phyloP scores from a whole-genome alignment of 352 stramenopile species.

The Phytophthora rubi region DNA sequence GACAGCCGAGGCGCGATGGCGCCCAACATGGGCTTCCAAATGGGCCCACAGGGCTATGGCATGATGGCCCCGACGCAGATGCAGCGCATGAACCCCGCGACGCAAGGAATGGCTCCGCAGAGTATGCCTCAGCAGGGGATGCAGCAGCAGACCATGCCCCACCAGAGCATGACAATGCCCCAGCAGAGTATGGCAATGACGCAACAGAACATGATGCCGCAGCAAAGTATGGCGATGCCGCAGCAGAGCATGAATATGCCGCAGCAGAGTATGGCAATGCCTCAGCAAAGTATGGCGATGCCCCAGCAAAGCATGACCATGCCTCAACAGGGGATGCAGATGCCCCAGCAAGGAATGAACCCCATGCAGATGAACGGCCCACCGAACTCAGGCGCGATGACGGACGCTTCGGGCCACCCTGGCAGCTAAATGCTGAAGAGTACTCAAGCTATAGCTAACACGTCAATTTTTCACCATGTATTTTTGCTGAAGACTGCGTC shows the following conservation, averaged over 20 bases:
- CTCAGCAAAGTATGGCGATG: slow-evolving; percentile 24
- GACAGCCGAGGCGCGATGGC: slow-evolving; percentile 41
- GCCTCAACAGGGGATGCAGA: slow-evolving; percentile 34
- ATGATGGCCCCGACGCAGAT: slow-evolving; percentile 51
- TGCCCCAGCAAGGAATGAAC: slow-evolving; percentile 32
- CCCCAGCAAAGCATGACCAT: slow-evolving; percentile 34
- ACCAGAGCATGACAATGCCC: background rate
- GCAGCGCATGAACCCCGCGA: slow-evolving; percentile 41
- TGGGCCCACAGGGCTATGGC: slow-evolving; percentile 53
- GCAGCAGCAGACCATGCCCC: slow-evolving; percentile 37
- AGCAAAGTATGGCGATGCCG: slow-evolving; percentile 33
- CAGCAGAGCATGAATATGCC: slow-evolving; percentile 35
- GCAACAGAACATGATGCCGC: slow-evolving; percentile 41
- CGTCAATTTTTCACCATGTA: slow-evolving; percentile 4
- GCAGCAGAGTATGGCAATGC: slow-evolving; percentile 32
- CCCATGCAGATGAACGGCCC: slow-evolving; percentile 44
- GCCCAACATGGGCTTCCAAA: slow-evolving; percentile 51
- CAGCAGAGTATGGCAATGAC: slow-evolving; percentile 8
- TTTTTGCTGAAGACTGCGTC: background rate
- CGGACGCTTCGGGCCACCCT: slow-evolving; percentile 19
- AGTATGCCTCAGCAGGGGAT: slow-evolving; percentile 41
- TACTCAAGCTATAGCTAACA: slow-evolving; percentile 7
- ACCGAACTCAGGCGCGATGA: slow-evolving; percentile 27
- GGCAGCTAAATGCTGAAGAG: slow-evolving; percentile 25
- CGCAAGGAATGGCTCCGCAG: slow-evolving; percentile 42